Evolutionary conservation across 2,329 filamentous ascomycete species (phyloP), one percentile per base, ranked within the genome.

Genomic region (Hypoxylon sp.): DNA sequence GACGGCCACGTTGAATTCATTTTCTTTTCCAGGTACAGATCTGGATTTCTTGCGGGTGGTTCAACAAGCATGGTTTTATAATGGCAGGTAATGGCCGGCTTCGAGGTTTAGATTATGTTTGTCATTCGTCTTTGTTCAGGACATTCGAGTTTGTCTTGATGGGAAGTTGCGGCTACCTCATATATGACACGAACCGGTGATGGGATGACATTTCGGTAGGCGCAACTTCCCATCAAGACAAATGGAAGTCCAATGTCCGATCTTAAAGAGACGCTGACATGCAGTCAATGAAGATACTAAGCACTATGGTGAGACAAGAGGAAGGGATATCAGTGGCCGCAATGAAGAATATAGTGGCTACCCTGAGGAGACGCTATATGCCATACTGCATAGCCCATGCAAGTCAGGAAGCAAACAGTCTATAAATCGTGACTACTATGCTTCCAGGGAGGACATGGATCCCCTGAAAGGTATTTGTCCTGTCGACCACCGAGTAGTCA

Each of bases 21-120:
- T 42, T 61, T 48, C n/a, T 48, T 57, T 20, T 60, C 42, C n/a
- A 56, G 22, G 7, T 24, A 49, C 36, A n/a, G 18, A 30, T 65
- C 53, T 22, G 46, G 22, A 12, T 22, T 51, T 40, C 8, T 28
- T 53, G 20, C 50, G n/a, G 50, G 32, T 16, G 45, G 20, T 56
- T 66, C 58, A 6, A 65, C 11, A 11, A 64, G 24, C 62, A 64
- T 68, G 16, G 24, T 59, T 42, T 9, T 20, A 46, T 58, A 11
- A 11, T 24, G 3, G n/a, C 11, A 24, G 4, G 32, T 33, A 20
- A 44, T 28, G 40, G n/a, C 22, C 7, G 28, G 32, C 6, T 46
- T 24, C 7, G 18, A 9, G 28, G 20, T 24, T 7, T 49, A 30
- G 50, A 18, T 30, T 12, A 16, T 33, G 32, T 40, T 57, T 24